Base-by-base conservation (phyloP, 1,139 yeast species). In the Magnusiomyces ingens region DNA sequence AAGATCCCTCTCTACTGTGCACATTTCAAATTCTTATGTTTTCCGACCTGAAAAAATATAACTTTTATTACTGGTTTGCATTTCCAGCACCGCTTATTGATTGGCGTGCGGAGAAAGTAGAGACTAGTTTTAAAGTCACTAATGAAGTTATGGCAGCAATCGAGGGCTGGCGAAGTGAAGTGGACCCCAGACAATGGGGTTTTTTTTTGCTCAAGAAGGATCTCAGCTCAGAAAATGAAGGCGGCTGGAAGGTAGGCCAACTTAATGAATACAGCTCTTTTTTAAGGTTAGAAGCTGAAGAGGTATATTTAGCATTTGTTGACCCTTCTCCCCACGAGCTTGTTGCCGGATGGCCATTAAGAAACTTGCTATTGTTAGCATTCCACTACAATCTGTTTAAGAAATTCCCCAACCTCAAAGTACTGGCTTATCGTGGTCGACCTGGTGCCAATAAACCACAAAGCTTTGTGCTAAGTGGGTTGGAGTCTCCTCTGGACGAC, bases 11-110 rank as follows among this genome's bases (percentile, higher is more conserved):
- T 0, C 19, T 68, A 5, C 63, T 81, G 32, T 70, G 76, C 42
- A 67, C 69, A 37, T 87, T 90, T 62, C 75, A 75, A 36, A 64
- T 91, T 1, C 72, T 91, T 43, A 75, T 90, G 44, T 93, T 82
- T 70, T 85, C 95, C 2, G 99, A 94, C 67, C 76, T 93, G 66
- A 93, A 93, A 68, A 88, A 86, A 69, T 90, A 86, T 71, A 82
- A 79, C 62, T 93, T 86, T 65, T 85, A 80, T 63, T 91, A 91
- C 68, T 93, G 99, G 99, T 78, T 87, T 60, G 87, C 91, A 5
- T 82, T 81, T 60, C 97, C 98, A 0, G 73, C 79, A 0, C 69
- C 88, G 19, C 71, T 53, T 45, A 5, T 61, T 38, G 52, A 57
- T 36, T 54, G 62, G 60, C 42, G 47, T 17, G 29, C 51, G 62